Evolutionary conservation across 441 rosid species (phyloP), one percentile per base, ranked within the genome.

Genomic region (Pelargonium citronellum): DNA sequence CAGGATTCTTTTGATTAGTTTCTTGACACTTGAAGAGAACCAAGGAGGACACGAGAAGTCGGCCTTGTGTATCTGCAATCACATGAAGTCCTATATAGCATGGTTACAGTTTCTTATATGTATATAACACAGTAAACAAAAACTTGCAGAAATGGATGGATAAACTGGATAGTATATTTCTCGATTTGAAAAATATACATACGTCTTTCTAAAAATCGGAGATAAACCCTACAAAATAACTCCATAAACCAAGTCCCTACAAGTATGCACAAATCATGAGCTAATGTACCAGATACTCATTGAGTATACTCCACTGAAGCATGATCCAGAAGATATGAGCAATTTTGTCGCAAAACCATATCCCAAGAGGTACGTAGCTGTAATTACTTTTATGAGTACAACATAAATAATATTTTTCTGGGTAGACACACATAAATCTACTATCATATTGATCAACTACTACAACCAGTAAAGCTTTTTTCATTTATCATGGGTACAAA

Each of bases 21-120:
- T 92, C 85, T 89, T 95, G 17, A 91, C 96, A 81, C 96, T 92
- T 53, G 99, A 76, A 30, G 98, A 95, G 80, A 95, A 95, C 98
- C 99, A 95, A 10, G 98, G 96, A 75, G 99, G 97, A 69, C 89
- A 88, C 13, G 85, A 84, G 83, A 91, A 95, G 24, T 95, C 99
- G 0, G 98, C 99, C 84, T 91, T 95, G 75, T 83, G 86, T 79
- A 92, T 95, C 98, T 95, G 87, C 78, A 77, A 71, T 71, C 66
- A 67, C 46, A 55, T 3, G 22, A 19, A 57, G 67, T 72, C 17
- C 12, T 47, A 73, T 51, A 64, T 37, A 62, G 51, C 64, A 37
- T 20, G 55, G 24, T 62, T 17, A 43, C 51, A 65, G 39, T 15
- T 68, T 58, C 67, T 44, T 22, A 34, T 64, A 62, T 47, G 41